phyloP scores from a whole-genome alignment of 805 yeast species.

The Yarrowia divulgata region DNA sequence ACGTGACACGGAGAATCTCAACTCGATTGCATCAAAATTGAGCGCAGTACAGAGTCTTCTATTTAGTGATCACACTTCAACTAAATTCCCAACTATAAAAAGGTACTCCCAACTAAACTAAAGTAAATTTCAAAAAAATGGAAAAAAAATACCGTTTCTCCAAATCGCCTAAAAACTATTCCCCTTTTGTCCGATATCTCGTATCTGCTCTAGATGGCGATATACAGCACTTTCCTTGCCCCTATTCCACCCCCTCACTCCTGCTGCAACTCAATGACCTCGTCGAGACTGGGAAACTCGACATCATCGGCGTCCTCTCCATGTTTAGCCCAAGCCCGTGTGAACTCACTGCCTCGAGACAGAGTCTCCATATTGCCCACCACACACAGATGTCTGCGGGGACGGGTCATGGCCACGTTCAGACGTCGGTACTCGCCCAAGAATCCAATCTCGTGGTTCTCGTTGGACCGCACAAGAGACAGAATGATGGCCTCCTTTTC shows the following conservation, averaged over 20 bases:
- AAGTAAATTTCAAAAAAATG: no score
- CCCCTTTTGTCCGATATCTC: no score
- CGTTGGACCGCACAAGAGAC: conserved; percentile 83
- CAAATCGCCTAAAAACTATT: no score
- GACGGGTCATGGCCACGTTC: conserved; percentile 93
- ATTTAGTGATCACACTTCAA: no score
- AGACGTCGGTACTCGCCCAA: conserved; percentile 77
- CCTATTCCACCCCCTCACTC: neutral
- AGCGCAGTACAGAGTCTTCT: no score
- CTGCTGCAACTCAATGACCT: conserved; percentile 41
- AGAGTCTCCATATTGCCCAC: conserved; percentile 86
- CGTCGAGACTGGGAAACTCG: conserved; percentile 65
- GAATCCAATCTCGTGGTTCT: conserved; percentile 75
- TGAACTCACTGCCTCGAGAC: conserved; percentile 52
- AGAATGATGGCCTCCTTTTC: conserved; percentile 88
- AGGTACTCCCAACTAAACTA: no score
- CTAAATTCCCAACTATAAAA: no score
- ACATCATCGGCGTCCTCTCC: conserved; percentile 72
- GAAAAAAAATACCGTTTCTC: no score
- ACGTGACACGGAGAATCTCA: no score
- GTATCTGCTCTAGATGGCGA: no score
- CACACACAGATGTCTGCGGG: conserved; percentile 82
- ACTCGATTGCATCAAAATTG: no score
- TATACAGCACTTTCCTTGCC: no score
- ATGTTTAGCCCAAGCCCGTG: conserved; percentile 72